Evolutionary conservation across 768 basidiomycete genomes (phyloP).

Genomic region (Naganishia onofrii): DNA sequence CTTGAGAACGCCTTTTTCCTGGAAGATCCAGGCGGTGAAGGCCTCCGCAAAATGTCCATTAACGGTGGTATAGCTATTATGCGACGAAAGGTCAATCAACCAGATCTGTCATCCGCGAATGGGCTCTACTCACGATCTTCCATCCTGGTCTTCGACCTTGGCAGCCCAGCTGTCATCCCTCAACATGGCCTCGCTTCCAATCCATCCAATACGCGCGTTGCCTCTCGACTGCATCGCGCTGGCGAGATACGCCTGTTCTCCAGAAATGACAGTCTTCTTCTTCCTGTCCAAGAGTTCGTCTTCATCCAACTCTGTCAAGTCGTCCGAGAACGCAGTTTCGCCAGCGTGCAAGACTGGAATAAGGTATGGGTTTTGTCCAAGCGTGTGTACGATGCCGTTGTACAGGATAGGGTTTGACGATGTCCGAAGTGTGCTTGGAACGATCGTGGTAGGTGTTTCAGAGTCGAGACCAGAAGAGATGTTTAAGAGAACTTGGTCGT

Average conservation of each 20-base stretch:
- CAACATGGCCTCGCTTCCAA: slow-evolving; percentile 77
- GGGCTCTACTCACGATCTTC: slow-evolving; percentile 55
- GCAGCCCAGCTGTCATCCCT: slow-evolving; percentile 71
- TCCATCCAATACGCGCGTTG: slow-evolving; percentile 74
- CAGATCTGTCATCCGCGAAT: not conserved
- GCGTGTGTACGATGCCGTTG: slow-evolving; percentile 37
- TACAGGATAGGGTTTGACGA: slow-evolving; percentile 37
- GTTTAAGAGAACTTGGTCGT: slow-evolving; percentile 71
- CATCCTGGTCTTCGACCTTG: slow-evolving; percentile 53
- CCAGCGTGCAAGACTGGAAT: slow-evolving; percentile 79
- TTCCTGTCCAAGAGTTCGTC: slow-evolving; percentile 59
- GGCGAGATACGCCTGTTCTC: slow-evolving; percentile 70
- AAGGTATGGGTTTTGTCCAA: slow-evolving; percentile 61
- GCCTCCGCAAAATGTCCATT: slow-evolving; percentile 74
- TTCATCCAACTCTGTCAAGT: slow-evolving; percentile 59
- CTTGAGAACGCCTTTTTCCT: slow-evolving; percentile 74
- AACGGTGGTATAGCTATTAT: slow-evolving; percentile 23
- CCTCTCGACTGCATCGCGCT: slow-evolving; percentile 82
- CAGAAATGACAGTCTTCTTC: slow-evolving; percentile 70
- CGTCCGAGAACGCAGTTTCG: slow-evolving; percentile 47
- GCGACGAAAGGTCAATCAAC: not conserved
- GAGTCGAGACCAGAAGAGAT: slow-evolving; percentile 64
- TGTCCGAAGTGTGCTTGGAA: slow-evolving; percentile 29
- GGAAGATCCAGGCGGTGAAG: slow-evolving; percentile 84
- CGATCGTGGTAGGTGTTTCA: slow-evolving; percentile 53